Percentiles rank a stretch among this genome's conserved stretches.
Evolutionary conservation across 106 monocot species (phyloP).

Genomic region (Allium cepa): DNA sequence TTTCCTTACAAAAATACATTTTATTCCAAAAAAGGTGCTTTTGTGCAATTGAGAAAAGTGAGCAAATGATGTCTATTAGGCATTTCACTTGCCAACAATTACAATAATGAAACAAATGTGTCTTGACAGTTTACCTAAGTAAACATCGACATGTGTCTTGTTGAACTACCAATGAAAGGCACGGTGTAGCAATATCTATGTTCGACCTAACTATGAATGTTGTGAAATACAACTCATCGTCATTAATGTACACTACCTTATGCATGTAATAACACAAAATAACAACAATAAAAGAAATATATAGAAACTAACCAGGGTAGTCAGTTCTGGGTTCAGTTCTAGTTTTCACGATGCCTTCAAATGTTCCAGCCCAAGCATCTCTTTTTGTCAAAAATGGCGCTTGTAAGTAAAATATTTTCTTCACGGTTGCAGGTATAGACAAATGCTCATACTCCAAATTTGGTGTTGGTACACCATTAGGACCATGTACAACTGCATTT

Average conservation of each 20-base stretch:
- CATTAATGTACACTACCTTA: neutral
- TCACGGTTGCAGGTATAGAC: constrained; percentile 72
- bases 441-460: constrained; percentile 79
- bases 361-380: constrained; percentile 76
- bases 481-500: constrained; percentile 59
- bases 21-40: no score
- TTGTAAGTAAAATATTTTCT: constrained; percentile 53
- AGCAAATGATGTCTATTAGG: no score
- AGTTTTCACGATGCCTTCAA: constrained; percentile 48
- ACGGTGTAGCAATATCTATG: no score
- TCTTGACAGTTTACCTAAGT: neutral
- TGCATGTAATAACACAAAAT: neutral
- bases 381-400: constrained; percentile 55
- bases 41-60: no score
- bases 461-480: constrained; percentile 48
- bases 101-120: no score
- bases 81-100: no score
- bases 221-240: neutral
- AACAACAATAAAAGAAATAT: neutral
- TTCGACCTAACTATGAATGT: neutral
- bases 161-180: no score
- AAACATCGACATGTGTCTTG: neutral
- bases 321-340: constrained; percentile 71
- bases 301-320: constrained; percentile 44
- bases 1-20: no score